These are phyloP conservation scores for Tetradesmus obliquus DNA, from an alignment of 139 green algal species.

Conservation along the genomic window DNA sequence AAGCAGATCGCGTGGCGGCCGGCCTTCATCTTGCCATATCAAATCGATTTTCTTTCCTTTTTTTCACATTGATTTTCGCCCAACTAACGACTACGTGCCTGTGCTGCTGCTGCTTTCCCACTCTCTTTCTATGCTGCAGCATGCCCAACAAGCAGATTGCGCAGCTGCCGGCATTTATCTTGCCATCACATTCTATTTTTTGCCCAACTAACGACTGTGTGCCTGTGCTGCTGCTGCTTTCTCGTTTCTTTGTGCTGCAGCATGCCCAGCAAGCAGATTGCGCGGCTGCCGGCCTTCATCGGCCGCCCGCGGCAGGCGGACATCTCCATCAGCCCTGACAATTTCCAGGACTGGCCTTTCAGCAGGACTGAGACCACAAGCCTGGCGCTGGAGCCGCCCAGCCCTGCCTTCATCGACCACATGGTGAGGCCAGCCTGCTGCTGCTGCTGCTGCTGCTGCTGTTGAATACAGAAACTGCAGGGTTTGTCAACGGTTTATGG, in stretches of 20 bases:
- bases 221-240: background rate
- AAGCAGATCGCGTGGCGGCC: constrained; percentile 15
- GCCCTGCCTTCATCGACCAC: background rate
- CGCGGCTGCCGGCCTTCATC: constrained; percentile 13
- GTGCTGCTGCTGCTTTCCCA: background rate
- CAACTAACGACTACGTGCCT: background rate
- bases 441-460: no score
- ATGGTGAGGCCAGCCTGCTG: background rate
- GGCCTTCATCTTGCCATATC: background rate
- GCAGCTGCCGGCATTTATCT: background rate
- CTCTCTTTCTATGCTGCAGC: no score
- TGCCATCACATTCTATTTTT: background rate
- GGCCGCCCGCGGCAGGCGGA: background rate
- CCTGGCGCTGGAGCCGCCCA: constrained; percentile 15
- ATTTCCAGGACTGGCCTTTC: constrained; percentile 20
- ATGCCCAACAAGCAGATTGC: background rate
- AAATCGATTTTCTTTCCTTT: no score
- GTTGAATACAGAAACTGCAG: background rate
- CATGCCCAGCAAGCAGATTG: constrained; percentile 30
- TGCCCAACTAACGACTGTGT: background rate
- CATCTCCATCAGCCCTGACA: constrained; percentile 38
- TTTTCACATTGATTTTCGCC: background rate
- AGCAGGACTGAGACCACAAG: background rate
- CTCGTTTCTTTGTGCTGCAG: background rate
- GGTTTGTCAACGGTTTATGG: background rate